A percentile compares a stretch with the other conserved stretches of the same genome.
These are phyloP conservation scores for Aspergillus bridgeri DNA, from an alignment of 495 filamentous ascomycete genomes.

Conservation along the genomic window DNA sequence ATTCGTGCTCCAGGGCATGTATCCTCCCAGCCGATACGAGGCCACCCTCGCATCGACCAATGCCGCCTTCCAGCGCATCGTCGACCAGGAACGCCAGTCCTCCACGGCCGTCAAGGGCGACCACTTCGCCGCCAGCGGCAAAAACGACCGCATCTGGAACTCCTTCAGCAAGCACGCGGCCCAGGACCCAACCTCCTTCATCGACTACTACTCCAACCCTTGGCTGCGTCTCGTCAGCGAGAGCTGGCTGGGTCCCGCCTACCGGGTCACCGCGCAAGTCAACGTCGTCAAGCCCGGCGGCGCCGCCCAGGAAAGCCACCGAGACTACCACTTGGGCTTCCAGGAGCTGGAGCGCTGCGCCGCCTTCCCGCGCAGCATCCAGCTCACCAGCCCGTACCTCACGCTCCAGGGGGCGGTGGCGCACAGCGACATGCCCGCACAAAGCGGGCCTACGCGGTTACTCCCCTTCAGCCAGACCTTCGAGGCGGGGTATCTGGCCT, in stretches of 20 bases:
- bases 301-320: constrained; percentile 47
- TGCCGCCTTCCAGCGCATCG: constrained; percentile 41
- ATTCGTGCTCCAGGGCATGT: constrained; percentile 48
- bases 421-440: constrained; percentile 52
- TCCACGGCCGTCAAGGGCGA: constrained; percentile 39
- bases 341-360: constrained; percentile 33
- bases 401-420: constrained; percentile 57
- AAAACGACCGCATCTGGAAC: constrained; percentile 57
- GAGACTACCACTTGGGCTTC: constrained; percentile 59
- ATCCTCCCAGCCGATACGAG: constrained; percentile 23
- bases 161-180: constrained; percentile 53
- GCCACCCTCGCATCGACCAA: constrained; percentile 38
- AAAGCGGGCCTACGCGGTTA: constrained; percentile 51
- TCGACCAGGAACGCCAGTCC: constrained; percentile 31
- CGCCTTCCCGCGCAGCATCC: constrained; percentile 41
- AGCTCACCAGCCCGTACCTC: constrained; percentile 45
- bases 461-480: constrained; percentile 53
- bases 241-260: constrained; percentile 51
- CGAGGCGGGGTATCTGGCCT: constrained; percentile 49
- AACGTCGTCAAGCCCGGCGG: constrained; percentile 54
- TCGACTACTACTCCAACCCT: constrained; percentile 52
- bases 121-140: constrained; percentile 48
- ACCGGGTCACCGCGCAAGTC: constrained; percentile 53
- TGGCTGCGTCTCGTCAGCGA: constrained; percentile 44
- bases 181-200: constrained; percentile 43